These are phyloP conservation scores for Fusarium sp. DNA, from an alignment of 2,329 filamentous ascomycete species.

Conservation along the genomic window DNA sequence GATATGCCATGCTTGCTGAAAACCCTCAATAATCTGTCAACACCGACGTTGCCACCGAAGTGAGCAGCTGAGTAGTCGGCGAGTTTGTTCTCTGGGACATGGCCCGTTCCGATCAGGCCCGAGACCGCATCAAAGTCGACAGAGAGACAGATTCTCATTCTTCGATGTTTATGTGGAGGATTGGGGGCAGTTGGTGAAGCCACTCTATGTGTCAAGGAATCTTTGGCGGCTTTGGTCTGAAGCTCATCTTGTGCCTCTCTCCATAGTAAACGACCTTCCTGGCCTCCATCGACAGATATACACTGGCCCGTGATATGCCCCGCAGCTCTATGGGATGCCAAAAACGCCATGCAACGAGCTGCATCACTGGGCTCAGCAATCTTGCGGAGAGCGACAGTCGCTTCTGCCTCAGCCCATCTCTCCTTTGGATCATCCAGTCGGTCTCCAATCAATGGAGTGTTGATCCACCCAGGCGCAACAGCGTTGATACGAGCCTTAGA, in stretches of 20 bases:
- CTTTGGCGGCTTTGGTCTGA: rapidly evolving
- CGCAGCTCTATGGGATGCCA: not conserved
- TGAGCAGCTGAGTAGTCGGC: not conserved
- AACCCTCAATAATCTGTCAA: rapidly evolving
- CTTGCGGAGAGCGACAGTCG: not conserved
- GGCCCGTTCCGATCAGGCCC: not conserved
- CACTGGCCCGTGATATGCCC: not conserved
- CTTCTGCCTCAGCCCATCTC: not conserved
- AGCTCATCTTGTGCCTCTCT: not conserved
- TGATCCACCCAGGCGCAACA: not conserved
- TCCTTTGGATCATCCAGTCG: not conserved
- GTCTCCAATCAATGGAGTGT: not conserved
- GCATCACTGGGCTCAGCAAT: not conserved
- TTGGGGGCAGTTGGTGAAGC: rapidly evolving
- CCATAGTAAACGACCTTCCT: not conserved
- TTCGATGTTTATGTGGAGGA: not conserved
- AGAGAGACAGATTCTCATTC: not conserved
- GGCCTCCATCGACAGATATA: not conserved
- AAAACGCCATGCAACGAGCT: not conserved
- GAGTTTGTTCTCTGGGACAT: not conserved
- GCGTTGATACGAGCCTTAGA: not conserved
- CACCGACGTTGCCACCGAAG: not conserved
- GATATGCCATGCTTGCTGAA: not conserved
- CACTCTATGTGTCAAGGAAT: rapidly evolving
- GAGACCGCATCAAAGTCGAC: not conserved